A percentile compares a stretch with the other conserved stretches of the same genome.
These are phyloP conservation scores for Orbilia ellipsospora DNA, from an alignment of 2,329 filamentous ascomycete genomes.

Conservation along the genomic window DNA sequence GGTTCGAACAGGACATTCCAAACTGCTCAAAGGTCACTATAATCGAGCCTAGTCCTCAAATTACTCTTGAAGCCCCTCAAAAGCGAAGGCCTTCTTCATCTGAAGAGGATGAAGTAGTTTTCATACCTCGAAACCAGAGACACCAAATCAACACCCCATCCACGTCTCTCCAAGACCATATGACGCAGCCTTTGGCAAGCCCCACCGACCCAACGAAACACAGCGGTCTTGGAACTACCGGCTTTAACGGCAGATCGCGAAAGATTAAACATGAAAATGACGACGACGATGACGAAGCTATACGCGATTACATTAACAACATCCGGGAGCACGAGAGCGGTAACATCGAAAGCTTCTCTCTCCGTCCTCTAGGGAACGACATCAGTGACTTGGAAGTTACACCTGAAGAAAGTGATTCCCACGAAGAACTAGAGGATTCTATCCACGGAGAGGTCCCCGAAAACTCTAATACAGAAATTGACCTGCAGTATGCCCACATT, in stretches of 20 bases:
- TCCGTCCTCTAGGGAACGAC: constrained; percentile 27
- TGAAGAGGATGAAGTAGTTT: constrained; percentile 35
- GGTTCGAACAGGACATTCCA: background rate
- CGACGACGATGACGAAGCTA: constrained; percentile 19
- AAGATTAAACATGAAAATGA: background rate
- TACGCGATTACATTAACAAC: constrained; percentile 41
- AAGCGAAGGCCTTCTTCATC: constrained; percentile 6
- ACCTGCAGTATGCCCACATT: background rate
- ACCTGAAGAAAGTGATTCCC: background rate
- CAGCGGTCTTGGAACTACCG: background rate
- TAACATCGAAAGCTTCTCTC: background rate
- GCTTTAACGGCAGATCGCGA: background rate
- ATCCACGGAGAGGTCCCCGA: background rate
- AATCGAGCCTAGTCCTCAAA: background rate
- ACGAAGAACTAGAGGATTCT: background rate
- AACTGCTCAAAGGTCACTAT: background rate
- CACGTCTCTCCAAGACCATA: background rate
- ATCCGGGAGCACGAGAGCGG: constrained; percentile 36
- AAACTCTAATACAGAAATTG: background rate
- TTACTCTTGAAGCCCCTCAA: background rate
- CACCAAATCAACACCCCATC: background rate
- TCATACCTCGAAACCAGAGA: constrained; percentile 39
- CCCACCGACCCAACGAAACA: background rate
- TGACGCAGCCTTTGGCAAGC: background rate
- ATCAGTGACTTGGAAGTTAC: constrained; percentile 12